phyloP scores from a whole-genome alignment of 805 yeast species.

The Hanseniaspora nectarophila region DNA sequence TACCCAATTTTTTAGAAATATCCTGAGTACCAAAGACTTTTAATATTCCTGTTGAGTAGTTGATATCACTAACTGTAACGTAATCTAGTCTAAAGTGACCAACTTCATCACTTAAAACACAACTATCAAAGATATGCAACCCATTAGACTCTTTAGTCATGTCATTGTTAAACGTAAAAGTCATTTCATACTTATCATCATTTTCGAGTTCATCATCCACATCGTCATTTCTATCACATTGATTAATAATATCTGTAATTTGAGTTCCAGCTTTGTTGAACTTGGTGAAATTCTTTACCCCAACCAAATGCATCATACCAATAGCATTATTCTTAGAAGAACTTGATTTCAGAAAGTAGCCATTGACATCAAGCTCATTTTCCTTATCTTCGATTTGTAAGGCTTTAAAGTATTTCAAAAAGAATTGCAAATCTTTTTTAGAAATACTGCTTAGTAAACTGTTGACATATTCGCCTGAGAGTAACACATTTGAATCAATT shows the following conservation, averaged over 20 bases:
- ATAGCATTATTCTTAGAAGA: neutral
- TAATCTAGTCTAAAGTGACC: conserved; percentile 66
- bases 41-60: conserved; percentile 40
- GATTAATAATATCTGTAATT: conserved; percentile 43
- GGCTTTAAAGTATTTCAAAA: conserved; percentile 59
- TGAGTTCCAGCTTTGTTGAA: conserved; percentile 36
- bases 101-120: conserved; percentile 64
- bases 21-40: conserved; percentile 30
- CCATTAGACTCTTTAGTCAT: conserved; percentile 30
- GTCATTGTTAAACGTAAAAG: neutral
- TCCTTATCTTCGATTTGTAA: conserved; percentile 54
- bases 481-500: conserved; percentile 32
- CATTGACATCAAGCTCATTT: conserved; percentile 4
- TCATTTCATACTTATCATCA: conserved; percentile 25
- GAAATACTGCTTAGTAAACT: conserved; percentile 31
- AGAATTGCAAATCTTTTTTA: conserved; percentile 38
- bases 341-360: conserved; percentile 5
- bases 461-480: conserved; percentile 23
- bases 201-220: conserved; percentile 19
- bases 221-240: conserved; percentile 48
- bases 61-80: conserved; percentile 43
- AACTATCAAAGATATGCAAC: conserved; percentile 45
- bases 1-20: conserved; percentile 16
- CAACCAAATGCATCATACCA: conserved; percentile 21
- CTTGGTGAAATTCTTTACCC: conserved; percentile 34